Base-by-base conservation (phyloP, 2,329 filamentous ascomycete species). In the Aspergillus pseudoterreus region DNA sequence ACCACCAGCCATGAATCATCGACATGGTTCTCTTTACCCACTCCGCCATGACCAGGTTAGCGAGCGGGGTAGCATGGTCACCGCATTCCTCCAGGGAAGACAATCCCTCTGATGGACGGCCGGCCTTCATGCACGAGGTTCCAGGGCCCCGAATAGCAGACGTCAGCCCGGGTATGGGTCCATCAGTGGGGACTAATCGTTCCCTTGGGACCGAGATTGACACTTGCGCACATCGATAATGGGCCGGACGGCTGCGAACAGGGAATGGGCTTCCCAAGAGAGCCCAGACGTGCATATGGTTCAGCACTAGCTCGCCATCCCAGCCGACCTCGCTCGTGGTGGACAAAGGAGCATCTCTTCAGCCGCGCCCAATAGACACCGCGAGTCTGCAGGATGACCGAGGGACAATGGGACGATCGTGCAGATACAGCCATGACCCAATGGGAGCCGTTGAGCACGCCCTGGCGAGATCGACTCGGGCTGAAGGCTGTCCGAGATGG, bases 401-500 rank as follows among this genome's bases (percentile, higher is more conserved):
- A 19, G 19, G 19, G 19, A 55, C 39, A 32, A 43, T 39, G 32
- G 32, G 12, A 48, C 44, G 50, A 48, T 39, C 47, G 45, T n/a
- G 45, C 22, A 22, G 22, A 6, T 5, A 22, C 22, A 5, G n/a
- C n/a, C 11, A 52, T 39, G 39, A 27, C 14, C 42, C 50, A 48
- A 52, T 45, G 33, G 11, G 32, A 33, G 14, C n/a, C 35, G 35
- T 17, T 38, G 35, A 17, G 15, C 19, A 38, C 35, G 35, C 35
- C n/a, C 35, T 41, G 33, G 36, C 30, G 46, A 24, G 47, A 50
- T 44, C 48, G 5, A 27, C 42, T 57, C 42, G 47, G 51, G 49
- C 51, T 52, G 51, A 56, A 48, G 24, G 15, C 27, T 43, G 48
- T 51, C 51, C 53, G 52, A 56, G 42, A 56, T 53, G 52, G 51